A percentile compares a stretch with the other conserved stretches of the same genome.
These are phyloP conservation scores for Plasmodium coatneyi DNA, from an alignment of 169 alveolate genomes.

Conservation along the genomic window DNA sequence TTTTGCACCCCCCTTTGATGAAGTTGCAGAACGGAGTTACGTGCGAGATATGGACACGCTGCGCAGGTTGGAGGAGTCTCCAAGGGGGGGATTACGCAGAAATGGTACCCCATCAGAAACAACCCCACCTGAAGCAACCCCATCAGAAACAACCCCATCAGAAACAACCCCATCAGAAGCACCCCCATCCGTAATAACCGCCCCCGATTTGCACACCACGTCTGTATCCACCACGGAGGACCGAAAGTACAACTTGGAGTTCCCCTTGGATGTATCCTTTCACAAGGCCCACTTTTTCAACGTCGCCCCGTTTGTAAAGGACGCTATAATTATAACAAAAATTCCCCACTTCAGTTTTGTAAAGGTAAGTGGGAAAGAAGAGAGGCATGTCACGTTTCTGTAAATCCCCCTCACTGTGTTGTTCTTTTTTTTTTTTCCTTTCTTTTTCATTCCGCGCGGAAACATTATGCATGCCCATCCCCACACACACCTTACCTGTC, in stretches of 20 bases:
- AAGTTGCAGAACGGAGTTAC: background rate
- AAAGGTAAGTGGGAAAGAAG: conserved; percentile 15
- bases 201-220: conserved; percentile 30
- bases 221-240: conserved; percentile 61
- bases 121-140: background rate
- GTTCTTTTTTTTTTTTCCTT: background rate
- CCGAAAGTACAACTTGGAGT: conserved; percentile 25
- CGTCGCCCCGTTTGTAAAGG: conserved; percentile 62
- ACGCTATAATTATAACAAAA: conserved; percentile 59
- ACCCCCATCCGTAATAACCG: background rate
- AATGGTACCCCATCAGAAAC: background rate
- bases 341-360: conserved; percentile 64
- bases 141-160: background rate
- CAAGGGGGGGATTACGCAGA: background rate
- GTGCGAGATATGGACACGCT: background rate
- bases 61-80: background rate
- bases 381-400: background rate
- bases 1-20: conserved; percentile 7
- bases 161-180: background rate
- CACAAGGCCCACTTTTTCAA: conserved; percentile 74
- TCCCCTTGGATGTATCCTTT: conserved; percentile 65
- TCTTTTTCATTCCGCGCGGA: background rate
- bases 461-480: background rate
- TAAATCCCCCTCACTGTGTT: background rate
- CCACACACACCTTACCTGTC: background rate